These are phyloP conservation scores for Actinomucor elegans DNA, from an alignment of 371 early-diverging fungal genomes.

Conservation along the genomic window DNA sequence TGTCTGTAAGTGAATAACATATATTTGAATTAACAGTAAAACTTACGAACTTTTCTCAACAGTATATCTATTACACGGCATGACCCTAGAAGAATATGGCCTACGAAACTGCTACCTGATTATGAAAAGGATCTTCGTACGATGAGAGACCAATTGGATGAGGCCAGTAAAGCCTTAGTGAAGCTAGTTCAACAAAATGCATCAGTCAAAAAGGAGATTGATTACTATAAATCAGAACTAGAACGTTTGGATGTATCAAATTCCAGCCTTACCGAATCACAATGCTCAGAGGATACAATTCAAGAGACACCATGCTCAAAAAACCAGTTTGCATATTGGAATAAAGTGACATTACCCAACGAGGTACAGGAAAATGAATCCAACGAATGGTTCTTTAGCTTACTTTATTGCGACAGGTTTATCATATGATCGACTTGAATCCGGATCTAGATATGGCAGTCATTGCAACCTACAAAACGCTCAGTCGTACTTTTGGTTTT, in stretches of 20 bases:
- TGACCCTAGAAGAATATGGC: conserved; percentile 20
- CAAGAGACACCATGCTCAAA: neutral
- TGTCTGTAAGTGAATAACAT: conserved; percentile 9
- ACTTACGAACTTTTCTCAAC: neutral
- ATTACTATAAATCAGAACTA: neutral
- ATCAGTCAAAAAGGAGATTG: conserved; percentile 1
- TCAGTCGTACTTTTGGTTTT: conserved; percentile 8
- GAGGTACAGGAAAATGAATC: neutral
- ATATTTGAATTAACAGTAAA: neutral
- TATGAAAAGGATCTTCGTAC: neutral
- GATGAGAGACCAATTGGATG: conserved; percentile 1
- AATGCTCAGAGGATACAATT: neutral
- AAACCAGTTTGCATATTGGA: neutral
- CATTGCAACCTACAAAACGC: conserved; percentile 1
- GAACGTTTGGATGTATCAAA: neutral
- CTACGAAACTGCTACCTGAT: conserved; percentile 9
- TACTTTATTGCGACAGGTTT: neutral
- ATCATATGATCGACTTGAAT: conserved; percentile 7
- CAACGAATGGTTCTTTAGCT: neutral
- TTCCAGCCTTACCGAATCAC: too few relatives aligned
- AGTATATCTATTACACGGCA: neutral
- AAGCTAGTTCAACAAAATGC: neutral
- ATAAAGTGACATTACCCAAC: neutral
- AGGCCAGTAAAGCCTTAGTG: neutral
- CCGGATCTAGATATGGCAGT: conserved; percentile 4